Evolutionary conservation across 768 basidiomycete species (phyloP).

Genomic region (Phlegmacium glaucopus): DNA sequence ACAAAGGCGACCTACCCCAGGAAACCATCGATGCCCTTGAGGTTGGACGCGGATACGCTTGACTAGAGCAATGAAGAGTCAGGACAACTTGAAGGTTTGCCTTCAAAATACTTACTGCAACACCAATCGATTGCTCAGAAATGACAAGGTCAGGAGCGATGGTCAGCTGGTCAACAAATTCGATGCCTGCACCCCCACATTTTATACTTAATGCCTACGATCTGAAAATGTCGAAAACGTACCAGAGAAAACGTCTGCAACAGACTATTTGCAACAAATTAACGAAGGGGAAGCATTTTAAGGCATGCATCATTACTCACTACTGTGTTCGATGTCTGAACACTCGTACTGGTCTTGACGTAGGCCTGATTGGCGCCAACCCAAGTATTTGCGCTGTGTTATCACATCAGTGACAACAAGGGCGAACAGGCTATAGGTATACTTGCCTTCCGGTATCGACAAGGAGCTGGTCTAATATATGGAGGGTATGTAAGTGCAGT

Average conservation of each 20-base stretch:
- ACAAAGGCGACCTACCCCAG: constrained; percentile 6
- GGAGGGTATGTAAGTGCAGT: background rate
- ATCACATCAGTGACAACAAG: background rate
- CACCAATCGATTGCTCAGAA: constrained; percentile 57
- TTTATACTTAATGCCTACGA: too few species aligned
- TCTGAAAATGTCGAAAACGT: background rate
- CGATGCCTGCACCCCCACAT: constrained; percentile 4
- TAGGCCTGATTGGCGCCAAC: constrained; percentile 51
- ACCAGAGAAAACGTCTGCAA: background rate
- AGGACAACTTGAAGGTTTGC: background rate
- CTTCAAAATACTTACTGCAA: constrained; percentile 33
- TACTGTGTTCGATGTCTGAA: constrained; percentile 28
- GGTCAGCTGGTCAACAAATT: constrained; percentile 42
- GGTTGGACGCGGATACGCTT: constrained; percentile 32
- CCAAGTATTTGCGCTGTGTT: constrained; percentile 62
- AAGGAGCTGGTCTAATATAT: constrained; percentile 38
- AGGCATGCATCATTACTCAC: background rate
- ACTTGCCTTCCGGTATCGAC: constrained; percentile 54
- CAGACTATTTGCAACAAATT: background rate
- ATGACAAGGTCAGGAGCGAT: constrained; percentile 45
- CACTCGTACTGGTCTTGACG: constrained; percentile 44
- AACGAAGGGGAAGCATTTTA: background rate
- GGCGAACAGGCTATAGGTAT: background rate
- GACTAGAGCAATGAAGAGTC: background rate
- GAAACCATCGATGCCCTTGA: constrained; percentile 46